phyloP scores from a whole-genome alignment of 306 rosid species.

The Comarum palustre region DNA sequence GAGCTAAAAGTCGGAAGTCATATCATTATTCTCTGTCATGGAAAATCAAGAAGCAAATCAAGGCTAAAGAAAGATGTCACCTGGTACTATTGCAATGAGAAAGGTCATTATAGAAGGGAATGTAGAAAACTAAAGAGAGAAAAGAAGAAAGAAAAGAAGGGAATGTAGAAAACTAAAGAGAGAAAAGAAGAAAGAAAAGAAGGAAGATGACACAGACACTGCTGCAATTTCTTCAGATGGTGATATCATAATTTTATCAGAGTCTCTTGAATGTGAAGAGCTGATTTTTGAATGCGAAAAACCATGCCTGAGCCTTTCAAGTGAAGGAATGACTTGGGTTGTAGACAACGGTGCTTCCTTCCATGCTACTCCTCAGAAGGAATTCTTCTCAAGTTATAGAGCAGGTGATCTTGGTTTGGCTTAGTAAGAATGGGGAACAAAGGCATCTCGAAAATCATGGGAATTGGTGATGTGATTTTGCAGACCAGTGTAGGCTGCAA shows the following conservation, averaged over 20 bases:
- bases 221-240: neutral
- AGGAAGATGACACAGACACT: neutral
- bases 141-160: no score
- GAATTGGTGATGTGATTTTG: neutral
- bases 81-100: no score
- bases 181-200: neutral
- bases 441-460: neutral
- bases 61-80: no score
- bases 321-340: neutral
- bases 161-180: no score
- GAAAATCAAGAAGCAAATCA: no score
- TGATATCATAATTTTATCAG: neutral
- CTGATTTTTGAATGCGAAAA: neutral
- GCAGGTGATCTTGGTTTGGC: neutral
- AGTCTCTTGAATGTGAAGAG: neutral
- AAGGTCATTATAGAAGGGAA: no score
- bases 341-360: neutral
- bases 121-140: no score
- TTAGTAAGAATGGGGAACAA: neutral
- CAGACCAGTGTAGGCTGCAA: neutral
- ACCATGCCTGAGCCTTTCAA: neutral
- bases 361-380: neutral
- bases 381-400: neutral
- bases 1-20: no score
- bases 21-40: no score